Evolutionary conservation across 2,329 filamentous ascomycete genomes (phyloP).

Genomic region (Botrytis porri): DNA sequence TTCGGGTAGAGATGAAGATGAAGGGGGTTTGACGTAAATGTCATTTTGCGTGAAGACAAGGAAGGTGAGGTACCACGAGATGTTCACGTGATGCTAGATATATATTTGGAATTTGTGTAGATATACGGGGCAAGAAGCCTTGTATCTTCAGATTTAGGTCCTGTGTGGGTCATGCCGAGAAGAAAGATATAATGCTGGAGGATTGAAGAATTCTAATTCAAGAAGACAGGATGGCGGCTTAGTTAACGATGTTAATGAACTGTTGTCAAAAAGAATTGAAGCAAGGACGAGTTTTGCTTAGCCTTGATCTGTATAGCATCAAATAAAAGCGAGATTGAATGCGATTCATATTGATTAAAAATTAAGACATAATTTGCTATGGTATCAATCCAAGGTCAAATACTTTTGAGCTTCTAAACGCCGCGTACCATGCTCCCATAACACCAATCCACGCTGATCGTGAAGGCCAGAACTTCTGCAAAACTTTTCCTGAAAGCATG

Average conservation of each 20-base stretch:
- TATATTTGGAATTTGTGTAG: background rate
- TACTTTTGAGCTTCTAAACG: constrained; percentile 9
- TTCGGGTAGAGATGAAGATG: background rate
- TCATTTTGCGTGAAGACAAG: background rate
- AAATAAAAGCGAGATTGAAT: background rate
- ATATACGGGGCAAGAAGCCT: background rate
- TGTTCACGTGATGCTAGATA: background rate
- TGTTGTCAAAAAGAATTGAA: background rate
- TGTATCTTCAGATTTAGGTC: background rate
- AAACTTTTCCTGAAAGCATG: background rate
- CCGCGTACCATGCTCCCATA: background rate
- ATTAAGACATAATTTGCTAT: background rate
- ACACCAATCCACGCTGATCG: too few species aligned
- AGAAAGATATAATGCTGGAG: background rate
- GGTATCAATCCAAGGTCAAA: background rate
- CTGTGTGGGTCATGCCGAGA: background rate
- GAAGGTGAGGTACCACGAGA: background rate
- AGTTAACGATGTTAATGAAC: background rate
- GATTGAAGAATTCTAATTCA: background rate
- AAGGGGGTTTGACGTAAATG: background rate
- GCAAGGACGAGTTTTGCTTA: background rate
- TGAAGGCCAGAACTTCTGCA: background rate
- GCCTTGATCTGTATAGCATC: background rate
- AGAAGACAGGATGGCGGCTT: background rate
- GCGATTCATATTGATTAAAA: background rate